Conservation (phyloP, 2,329 filamentous ascomycete genomes). For the Xylaria sp. region DNA sequence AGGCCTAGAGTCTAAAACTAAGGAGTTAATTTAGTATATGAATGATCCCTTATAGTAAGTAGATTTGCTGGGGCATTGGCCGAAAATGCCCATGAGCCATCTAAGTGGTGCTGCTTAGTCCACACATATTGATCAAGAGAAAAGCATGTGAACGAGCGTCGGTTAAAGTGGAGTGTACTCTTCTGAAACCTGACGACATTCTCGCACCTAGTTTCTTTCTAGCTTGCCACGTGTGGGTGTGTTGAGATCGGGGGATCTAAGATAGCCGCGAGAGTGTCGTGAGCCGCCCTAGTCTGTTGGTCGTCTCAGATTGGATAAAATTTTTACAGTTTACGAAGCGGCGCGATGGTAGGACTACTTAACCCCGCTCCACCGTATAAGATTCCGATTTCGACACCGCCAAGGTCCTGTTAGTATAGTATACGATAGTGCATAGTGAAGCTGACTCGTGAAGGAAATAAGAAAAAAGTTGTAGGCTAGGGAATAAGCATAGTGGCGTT, state of each 20-base stretch:
- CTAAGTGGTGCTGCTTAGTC: neutral
- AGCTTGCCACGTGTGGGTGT: neutral
- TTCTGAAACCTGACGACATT: neutral
- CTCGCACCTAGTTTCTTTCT: neutral
- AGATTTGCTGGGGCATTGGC: neutral
- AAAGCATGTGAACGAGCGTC: neutral
- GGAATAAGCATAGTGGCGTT: neutral
- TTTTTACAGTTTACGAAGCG: neutral
- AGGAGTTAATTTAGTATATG: neutral
- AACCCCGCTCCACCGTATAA: neutral
- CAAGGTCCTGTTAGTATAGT: neutral
- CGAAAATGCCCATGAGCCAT: neutral
- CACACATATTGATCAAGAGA: neutral
- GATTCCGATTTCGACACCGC: neutral
- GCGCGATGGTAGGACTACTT: neutral
- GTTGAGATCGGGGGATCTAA: neutral
- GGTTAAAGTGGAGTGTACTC: neutral
- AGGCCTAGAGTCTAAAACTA: neutral
- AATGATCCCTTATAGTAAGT: neutral
- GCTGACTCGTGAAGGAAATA: slow-evolving; percentile 9
- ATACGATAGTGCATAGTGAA: neutral
- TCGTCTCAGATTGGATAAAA: neutral
- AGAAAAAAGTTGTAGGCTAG: neutral
- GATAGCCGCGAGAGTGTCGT: slow-evolving; percentile 9
- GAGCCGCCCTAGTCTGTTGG: neutral